Base-by-base conservation (phyloP, 106 monocot genomes). In the Amphibolis antarctica region DNA sequence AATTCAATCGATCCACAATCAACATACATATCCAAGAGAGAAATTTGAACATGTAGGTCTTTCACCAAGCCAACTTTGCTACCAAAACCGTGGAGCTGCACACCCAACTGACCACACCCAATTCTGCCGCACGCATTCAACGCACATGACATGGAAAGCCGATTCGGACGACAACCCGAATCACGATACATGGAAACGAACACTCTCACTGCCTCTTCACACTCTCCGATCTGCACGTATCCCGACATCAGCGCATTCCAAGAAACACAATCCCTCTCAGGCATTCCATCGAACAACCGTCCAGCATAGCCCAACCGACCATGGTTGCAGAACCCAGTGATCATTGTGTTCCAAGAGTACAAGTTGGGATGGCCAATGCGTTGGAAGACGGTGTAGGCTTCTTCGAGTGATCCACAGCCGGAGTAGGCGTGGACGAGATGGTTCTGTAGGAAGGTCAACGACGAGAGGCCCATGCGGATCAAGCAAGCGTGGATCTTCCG, bases 181-280 rank as follows among this genome's bases (percentile, higher is more conserved):
- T 74, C 62, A 10, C 69, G 18, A 60, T 73, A 7, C 89, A 93
- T 89, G 5, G 53, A 77, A 63, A 62, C 27, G 65, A 94, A 89
- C 42, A 71, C 28, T 10, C 53, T 47, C 15, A 82, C 31, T 2
- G 73, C 66, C 31, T 78, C 70, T 15, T 46, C 29, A 7, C 43
- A 71, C 69, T 55, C 22, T 9, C 80, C 68, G 1, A 67, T 71
- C 19, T 56, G 60, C 69, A 81, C 70, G 64, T 78, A 83, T 9
- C 83, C 78, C 11, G 86, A 71, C 80, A 91, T 81, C 43, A 84
- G 67, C 11, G 82, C 66, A 61, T 84, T 89, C 89, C 89, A 96
- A 0, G 89, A 84, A n/a, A 78, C 71, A 11, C 68, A 27, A 31
- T 84, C 89, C 60, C 77, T 79, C 0, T 58, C 57, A 5, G 83